Percentiles rank a stretch among this genome's conserved stretches.
These are phyloP conservation scores for Pseudoscleropodium purum DNA, from an alignment of 225 moss, liverwort and hornwort genomes.

Conservation along the genomic window DNA sequence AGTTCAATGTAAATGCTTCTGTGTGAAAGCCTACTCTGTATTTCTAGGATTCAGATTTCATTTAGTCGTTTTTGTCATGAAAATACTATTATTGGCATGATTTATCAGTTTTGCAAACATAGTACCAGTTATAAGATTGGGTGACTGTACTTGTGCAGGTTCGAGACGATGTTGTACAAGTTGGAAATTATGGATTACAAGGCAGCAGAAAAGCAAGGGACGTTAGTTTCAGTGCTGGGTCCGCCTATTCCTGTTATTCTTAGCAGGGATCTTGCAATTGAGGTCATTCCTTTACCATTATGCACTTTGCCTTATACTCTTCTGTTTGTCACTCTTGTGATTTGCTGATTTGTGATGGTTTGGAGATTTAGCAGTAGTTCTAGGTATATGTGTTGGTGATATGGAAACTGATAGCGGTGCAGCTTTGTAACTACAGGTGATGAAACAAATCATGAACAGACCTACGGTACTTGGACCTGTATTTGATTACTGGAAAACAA, in stretches of 20 bases:
- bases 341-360: neutral
- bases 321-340: neutral
- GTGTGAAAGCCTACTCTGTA: neutral
- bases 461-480: constrained; percentile 68
- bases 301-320: neutral
- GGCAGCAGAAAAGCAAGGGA: constrained; percentile 73
- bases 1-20: neutral
- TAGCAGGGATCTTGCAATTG: constrained; percentile 59
- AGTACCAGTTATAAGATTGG: neutral
- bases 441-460: constrained; percentile 61
- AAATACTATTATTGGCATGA: neutral
- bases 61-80: neutral
- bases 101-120: neutral
- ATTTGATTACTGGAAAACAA: constrained; percentile 87
- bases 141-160: constrained; percentile 32
- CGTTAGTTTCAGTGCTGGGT: constrained; percentile 51
- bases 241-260: constrained; percentile 65
- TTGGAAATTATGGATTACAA: constrained; percentile 95
- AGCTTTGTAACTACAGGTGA: constrained; percentile 35
- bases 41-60: neutral
- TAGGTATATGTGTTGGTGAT: neutral
- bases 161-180: constrained; percentile 91
- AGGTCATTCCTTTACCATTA: constrained; percentile 31
- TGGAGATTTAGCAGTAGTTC: neutral
- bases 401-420: constrained; percentile 5